phyloP scores from a whole-genome alignment of 169 alveolate genomes.

The Perkinsus chesapeaki region DNA sequence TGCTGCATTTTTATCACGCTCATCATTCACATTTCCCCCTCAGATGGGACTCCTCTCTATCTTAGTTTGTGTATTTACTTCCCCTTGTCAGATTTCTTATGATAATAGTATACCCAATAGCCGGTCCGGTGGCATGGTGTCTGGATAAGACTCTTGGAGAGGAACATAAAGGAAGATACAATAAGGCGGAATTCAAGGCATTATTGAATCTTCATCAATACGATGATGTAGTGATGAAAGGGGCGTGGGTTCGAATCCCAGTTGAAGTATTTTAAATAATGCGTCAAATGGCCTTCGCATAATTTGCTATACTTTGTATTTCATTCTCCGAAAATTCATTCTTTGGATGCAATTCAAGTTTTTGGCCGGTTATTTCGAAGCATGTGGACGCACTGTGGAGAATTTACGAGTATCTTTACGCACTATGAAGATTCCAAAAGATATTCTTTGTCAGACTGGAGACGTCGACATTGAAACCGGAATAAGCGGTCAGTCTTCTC shows the following conservation, averaged over 20 bases:
- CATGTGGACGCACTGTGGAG: no score
- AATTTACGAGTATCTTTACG: no score
- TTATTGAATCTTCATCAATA: neutral
- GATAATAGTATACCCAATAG: neutral
- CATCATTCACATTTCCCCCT: no score
- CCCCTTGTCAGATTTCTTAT: neutral
- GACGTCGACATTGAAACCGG: neutral
- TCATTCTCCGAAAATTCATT: no score
- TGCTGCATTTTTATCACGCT: neutral
- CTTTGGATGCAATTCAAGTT: no score
- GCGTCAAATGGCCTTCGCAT: no score
- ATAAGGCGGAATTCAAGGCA: slow-evolving; percentile 14
- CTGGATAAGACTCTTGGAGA: neutral
- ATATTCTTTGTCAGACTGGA: neutral
- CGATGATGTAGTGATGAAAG: neutral
- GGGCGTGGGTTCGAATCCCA: neutral
- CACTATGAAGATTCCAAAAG: no score
- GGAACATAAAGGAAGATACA: slow-evolving; percentile 14
- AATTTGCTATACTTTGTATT: no score
- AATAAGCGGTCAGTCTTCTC: neutral
- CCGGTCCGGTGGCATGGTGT: slow-evolving; percentile 5
- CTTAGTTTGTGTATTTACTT: no score
- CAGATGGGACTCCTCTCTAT: no score
- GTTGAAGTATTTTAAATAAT: neutral
- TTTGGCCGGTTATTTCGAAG: no score